Evolutionary conservation across 495 filamentous ascomycete species (phyloP), one percentile per base, ranked within the genome.

Genomic region (Trichoderma asperelloides): DNA sequence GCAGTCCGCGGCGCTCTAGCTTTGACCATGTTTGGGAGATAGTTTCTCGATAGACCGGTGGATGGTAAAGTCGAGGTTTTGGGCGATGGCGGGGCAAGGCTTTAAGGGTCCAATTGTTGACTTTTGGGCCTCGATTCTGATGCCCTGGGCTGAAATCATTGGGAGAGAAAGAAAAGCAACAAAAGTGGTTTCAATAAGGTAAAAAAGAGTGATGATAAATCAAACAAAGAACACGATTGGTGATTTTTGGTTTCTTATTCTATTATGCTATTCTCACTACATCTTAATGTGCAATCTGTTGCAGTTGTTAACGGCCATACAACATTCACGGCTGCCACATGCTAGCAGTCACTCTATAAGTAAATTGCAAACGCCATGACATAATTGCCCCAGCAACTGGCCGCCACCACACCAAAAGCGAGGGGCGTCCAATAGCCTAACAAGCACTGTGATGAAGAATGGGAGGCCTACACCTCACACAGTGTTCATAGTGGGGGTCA

Each of bases 11-110:
- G 74, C 41, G 70, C 72, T n/a, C 72, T 70, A 65, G 75, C 75
- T 12, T 69, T 68, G 33, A 74, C 74, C 75, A 77, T 77, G 67
- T 39, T 64, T 68, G n/a, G 8, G 43, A n/a, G 43, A 13, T 16
- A 15, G 8, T 51, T 23, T 3, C 62, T 16, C 45, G 27, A 45
- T 57, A 55, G 51, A 64, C 47, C 28, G 27, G 21, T 49, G 65
- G n/a, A 47, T n/a, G 3, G 23, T 0, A 7, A 37, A 37, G 33
- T 37, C 6, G 33, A 8, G 9, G 33, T 37, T 37, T 37, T 37
- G 18, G 66, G 66, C n/a, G 57, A 73, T 71, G 16, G 72, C 71
- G 16, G 72, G 73, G 5, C 71, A 73, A 73, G 33, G 68, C 63
- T 47, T 63, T 67, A 13, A 63, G 47, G 41, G 65, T 25, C 30